phyloP scores from a whole-genome alignment of 2,329 filamentous ascomycete species.

The Tolypocladium ovalisporum region DNA sequence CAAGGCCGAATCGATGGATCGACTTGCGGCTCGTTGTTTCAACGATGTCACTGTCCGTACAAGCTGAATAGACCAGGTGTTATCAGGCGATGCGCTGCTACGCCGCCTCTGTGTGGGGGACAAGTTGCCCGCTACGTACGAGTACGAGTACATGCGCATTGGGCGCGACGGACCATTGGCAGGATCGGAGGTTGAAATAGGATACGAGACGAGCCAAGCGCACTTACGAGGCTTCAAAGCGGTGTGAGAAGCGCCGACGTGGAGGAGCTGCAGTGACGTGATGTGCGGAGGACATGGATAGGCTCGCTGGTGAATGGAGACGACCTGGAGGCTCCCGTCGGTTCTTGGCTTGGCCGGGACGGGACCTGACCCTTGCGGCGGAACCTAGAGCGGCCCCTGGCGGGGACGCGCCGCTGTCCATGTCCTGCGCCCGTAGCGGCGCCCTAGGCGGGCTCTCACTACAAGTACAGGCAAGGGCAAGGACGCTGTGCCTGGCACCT shows the following conservation, averaged over 20 bases:
- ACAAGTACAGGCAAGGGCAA: too few species aligned
- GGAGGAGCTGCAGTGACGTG: neutral
- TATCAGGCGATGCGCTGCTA: neutral
- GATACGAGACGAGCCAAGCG: neutral
- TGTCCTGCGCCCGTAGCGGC: neutral
- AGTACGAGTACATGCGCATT: neutral
- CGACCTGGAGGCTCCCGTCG: too few species aligned
- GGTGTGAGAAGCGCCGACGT: neutral
- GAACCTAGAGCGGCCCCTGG: neutral
- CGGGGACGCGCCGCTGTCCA: neutral
- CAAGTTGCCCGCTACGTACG: neutral
- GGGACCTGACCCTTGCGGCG: neutral
- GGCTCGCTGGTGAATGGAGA: neutral
- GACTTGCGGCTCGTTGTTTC: neutral
- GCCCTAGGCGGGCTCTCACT: neutral
- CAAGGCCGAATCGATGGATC: neutral
- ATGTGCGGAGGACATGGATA: neutral
- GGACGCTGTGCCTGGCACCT: neutral
- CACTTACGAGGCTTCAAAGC: neutral
- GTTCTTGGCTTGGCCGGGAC: neutral
- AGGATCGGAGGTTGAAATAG: neutral
- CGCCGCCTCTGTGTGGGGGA: too few species aligned
- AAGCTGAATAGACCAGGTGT: neutral
- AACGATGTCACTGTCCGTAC: neutral
- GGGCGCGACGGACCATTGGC: neutral